These are phyloP conservation scores for Verticillium albo-atrum DNA, from an alignment of 2,329 filamentous ascomycete genomes.

Conservation along the genomic window DNA sequence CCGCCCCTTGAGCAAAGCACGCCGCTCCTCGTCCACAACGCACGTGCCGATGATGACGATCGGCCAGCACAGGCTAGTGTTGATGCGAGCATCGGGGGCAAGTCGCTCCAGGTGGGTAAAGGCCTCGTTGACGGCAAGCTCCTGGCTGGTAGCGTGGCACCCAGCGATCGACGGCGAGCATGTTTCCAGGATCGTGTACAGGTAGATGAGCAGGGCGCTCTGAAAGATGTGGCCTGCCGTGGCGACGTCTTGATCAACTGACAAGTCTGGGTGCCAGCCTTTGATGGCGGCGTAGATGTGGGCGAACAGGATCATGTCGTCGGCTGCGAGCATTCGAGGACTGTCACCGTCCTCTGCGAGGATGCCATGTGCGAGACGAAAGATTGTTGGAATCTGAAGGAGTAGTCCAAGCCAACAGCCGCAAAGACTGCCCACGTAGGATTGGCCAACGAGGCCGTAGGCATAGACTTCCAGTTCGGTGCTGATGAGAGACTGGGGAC, in stretches of 20 bases:
- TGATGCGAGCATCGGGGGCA: constrained; percentile 26
- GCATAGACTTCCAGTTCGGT: constrained; percentile 24
- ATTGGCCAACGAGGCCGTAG: constrained; percentile 19
- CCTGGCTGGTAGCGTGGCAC: not conserved
- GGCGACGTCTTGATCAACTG: constrained; percentile 29
- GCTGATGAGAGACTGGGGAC: constrained; percentile 23
- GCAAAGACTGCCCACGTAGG: constrained; percentile 30
- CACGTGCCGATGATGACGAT: constrained; percentile 32
- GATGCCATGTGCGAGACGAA: constrained; percentile 34
- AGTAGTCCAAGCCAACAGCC: constrained; percentile 35
- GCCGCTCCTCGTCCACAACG: constrained; percentile 25
- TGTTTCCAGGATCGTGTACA: constrained; percentile 17
- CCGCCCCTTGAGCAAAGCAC: constrained; percentile 27
- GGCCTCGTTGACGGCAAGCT: constrained; percentile 21
- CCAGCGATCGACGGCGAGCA: not conserved
- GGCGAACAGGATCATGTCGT: constrained; percentile 38
- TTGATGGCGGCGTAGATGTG: constrained; percentile 36
- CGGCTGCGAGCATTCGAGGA: constrained; percentile 26
- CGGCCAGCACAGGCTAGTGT: constrained; percentile 35
- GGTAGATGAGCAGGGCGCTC: constrained; percentile 37
- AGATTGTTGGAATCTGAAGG: constrained; percentile 31
- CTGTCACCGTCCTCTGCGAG: constrained; percentile 17
- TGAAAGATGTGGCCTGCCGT: constrained; percentile 38
- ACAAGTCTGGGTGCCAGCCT: constrained; percentile 29
- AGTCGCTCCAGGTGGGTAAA: constrained; percentile 25